Evolutionary conservation across 2,329 filamentous ascomycete genomes (phyloP).

Genomic region (Calonectria honghensis): DNA sequence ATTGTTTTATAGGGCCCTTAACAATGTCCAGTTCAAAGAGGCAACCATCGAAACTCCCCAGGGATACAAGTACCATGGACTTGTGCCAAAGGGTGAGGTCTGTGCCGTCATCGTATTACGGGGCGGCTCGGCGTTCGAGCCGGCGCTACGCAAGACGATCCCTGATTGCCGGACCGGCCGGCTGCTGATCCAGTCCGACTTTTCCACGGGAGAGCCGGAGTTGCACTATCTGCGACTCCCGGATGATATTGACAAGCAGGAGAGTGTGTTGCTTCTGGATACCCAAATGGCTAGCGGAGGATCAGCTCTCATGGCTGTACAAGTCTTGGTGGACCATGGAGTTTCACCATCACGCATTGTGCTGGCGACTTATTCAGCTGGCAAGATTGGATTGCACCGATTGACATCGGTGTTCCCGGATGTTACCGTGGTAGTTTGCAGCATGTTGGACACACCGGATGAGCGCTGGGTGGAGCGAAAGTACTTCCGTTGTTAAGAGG

Average conservation of each 20-base stretch:
- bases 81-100: slow-evolving; percentile 82
- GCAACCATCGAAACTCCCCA: slow-evolving; percentile 82
- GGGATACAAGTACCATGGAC: slow-evolving; percentile 81
- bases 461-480: slow-evolving; percentile 91
- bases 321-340: slow-evolving; percentile 95
- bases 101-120: slow-evolving; percentile 92
- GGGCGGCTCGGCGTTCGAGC: slow-evolving; percentile 91
- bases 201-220: slow-evolving; percentile 90
- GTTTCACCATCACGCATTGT: slow-evolving; percentile 90
- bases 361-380: slow-evolving; percentile 94
- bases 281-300: slow-evolving; percentile 96
- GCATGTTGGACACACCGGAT: slow-evolving; percentile 87
- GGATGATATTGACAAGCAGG: slow-evolving; percentile 81
- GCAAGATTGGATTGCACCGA: slow-evolving; percentile 87
- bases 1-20: slow-evolving; percentile 76
- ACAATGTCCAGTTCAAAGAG: slow-evolving; percentile 82
- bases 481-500: slow-evolving; percentile 87
- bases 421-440: slow-evolving; percentile 89
- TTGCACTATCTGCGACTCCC: slow-evolving; percentile 92
- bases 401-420: slow-evolving; percentile 92
- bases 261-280: slow-evolving; percentile 90
- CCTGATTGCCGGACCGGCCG: slow-evolving; percentile 94
- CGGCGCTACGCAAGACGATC: slow-evolving; percentile 90
- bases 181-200: slow-evolving; percentile 92
- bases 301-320: slow-evolving; percentile 91